Percentiles rank a stretch among this genome's conserved stretches.
Conservation (phyloP, 257 asterid species). For the Solanum piurae region DNA sequence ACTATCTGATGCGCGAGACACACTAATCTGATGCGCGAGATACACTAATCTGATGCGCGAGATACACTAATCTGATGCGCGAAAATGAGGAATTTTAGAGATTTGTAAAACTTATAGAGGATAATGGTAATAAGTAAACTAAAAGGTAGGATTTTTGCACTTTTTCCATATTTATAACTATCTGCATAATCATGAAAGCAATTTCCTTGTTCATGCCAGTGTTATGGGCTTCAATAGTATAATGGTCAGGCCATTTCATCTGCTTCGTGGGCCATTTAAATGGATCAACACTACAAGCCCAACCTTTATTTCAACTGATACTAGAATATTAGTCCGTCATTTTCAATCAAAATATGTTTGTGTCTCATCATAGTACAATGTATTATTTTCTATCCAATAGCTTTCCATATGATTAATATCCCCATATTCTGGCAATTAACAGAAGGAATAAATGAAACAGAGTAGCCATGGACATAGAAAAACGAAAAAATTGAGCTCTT, state of each 20-base stretch:
- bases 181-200: too few relatives aligned
- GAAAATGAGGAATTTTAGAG: too few relatives aligned
- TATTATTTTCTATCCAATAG: neutral
- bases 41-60: too few relatives aligned
- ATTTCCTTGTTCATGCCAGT: neutral
- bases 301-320: neutral
- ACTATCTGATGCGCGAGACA: too few relatives aligned
- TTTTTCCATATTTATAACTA: too few relatives aligned
- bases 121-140: too few relatives aligned
- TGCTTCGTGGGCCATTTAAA: neutral
- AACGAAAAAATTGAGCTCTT: neutral
- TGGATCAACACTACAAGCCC: neutral
- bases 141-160: too few relatives aligned
- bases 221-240: neutral
- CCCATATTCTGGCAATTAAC: neutral
- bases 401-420: neutral
- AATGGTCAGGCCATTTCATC: neutral
- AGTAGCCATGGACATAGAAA: neutral
- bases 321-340: neutral
- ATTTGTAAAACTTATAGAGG: too few relatives aligned
- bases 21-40: too few relatives aligned
- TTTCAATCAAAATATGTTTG: neutral
- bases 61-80: too few relatives aligned
- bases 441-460: neutral
- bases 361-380: neutral